A percentile compares a stretch with the other conserved stretches of the same genome.
Evolutionary conservation across 2,329 filamentous ascomycete species (phyloP).

Genomic region (Colletotrichum filicis): DNA sequence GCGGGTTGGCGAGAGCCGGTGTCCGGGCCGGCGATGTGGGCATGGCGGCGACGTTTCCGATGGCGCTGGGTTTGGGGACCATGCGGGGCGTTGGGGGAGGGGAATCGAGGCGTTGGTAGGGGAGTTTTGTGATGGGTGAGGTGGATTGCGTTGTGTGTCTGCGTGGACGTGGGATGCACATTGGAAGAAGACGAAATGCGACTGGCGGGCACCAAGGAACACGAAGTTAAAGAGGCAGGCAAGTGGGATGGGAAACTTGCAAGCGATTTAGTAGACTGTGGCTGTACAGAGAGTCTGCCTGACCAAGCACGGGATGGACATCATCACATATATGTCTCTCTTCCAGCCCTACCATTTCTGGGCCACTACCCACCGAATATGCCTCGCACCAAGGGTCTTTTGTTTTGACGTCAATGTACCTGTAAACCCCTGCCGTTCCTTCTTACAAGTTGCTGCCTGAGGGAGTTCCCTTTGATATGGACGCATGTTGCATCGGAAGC

Average conservation of each 20-base stretch:
- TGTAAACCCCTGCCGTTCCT: background rate
- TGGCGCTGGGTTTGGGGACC: conserved; percentile 13
- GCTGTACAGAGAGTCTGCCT: conserved; percentile 10
- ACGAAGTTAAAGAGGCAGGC: background rate
- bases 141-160: conserved; percentile 19
- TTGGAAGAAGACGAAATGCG: conserved; percentile 5
- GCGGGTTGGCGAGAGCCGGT: background rate
- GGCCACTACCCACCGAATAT: background rate
- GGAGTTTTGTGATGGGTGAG: conserved; percentile 8
- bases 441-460: background rate
- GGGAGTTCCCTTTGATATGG: background rate
- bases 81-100: conserved; percentile 25
- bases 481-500: background rate
- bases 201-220: background rate
- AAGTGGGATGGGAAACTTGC: background rate
- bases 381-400: background rate
- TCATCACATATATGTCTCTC: background rate
- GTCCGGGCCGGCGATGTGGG: background rate
- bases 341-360: background rate
- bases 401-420: background rate
- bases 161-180: conserved; percentile 33
- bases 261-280: background rate
- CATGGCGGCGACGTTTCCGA: background rate
- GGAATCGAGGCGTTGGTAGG: conserved; percentile 27
- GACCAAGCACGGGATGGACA: background rate